phyloP scores from a whole-genome alignment of 306 rosid species.

The Datisca glomerata region DNA sequence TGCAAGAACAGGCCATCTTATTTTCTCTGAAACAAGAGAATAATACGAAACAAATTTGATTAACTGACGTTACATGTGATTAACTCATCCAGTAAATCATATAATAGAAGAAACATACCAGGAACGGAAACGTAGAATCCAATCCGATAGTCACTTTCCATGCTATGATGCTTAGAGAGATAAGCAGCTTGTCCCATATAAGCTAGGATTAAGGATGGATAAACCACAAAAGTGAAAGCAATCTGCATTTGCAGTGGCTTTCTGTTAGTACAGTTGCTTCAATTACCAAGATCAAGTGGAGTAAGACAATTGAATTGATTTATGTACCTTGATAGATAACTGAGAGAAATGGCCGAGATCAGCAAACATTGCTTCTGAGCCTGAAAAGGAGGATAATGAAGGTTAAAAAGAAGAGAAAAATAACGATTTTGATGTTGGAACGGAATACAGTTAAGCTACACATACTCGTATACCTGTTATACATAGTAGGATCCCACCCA shows the following conservation, averaged over 20 bases:
- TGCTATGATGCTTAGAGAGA: constrained; percentile 12
- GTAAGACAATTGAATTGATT: too few relatives aligned
- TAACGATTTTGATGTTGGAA: too few relatives aligned
- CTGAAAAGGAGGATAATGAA: constrained; percentile 24
- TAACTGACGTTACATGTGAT: background rate
- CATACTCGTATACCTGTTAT: constrained; percentile 56
- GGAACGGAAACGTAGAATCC: constrained; percentile 13
- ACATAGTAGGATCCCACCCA: constrained; percentile 83
- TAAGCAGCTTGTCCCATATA: constrained; percentile 14
- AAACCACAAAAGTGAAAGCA: constrained; percentile 10
- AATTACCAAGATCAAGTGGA: background rate
- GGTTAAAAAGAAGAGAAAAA: constrained; percentile 12
- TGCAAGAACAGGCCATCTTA: constrained; percentile 14
- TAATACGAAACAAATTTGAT: background rate
- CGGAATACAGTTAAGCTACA: too few relatives aligned
- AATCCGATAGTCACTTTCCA: constrained; percentile 7
- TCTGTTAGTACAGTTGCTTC: background rate
- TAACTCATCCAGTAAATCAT: background rate
- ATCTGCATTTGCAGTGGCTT: background rate
- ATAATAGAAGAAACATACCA: constrained; percentile 1
- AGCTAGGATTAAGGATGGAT: constrained; percentile 11
- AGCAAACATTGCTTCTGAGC: constrained; percentile 97
- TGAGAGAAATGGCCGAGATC: constrained; percentile 93
- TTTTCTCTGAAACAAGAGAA: constrained; percentile 5
- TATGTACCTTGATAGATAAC: constrained; percentile 80